Conservation (phyloP, 176 grass and related monocot genomes). For the Cenchrus purpureus region DNA sequence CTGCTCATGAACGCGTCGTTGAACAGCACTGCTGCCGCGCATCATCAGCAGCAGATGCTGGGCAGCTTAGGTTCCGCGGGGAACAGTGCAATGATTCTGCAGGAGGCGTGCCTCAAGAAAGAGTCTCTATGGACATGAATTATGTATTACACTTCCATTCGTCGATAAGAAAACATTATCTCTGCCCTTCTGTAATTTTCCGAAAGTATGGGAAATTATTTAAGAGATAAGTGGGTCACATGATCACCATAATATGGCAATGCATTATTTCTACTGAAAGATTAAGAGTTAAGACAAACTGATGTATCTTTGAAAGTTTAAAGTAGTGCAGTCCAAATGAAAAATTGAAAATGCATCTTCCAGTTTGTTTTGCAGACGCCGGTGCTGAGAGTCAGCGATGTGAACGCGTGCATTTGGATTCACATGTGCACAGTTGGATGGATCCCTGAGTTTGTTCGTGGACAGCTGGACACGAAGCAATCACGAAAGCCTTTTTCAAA, state of each 20-base stretch:
- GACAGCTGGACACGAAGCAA: slow-evolving; percentile 26
- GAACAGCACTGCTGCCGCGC: slow-evolving; percentile 16
- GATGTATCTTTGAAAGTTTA: background rate
- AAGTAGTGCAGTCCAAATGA: background rate
- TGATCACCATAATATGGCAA: background rate
- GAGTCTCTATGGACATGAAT: slow-evolving; percentile 68
- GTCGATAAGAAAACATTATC: background rate
- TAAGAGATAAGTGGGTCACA: background rate
- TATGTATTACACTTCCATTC: background rate
- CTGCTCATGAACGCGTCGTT: slow-evolving; percentile 32
- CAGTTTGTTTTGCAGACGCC: too few relatives aligned
- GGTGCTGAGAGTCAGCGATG: slow-evolving; percentile 3
- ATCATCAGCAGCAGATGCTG: slow-evolving; percentile 8
- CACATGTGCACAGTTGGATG: background rate
- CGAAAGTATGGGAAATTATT: slow-evolving; percentile 14
- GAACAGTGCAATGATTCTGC: slow-evolving; percentile 33
- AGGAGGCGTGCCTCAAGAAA: slow-evolving; percentile 65
- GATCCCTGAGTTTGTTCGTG: background rate
- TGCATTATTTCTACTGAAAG: slow-evolving; percentile 1
- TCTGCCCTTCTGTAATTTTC: slow-evolving; percentile 34
- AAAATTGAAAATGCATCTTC: background rate
- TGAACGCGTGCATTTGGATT: slow-evolving; percentile 12
- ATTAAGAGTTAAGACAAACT: background rate
- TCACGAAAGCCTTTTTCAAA: background rate
- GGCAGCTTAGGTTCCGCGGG: slow-evolving; percentile 6